Percentiles rank a stretch among this genome's conserved stretches.
Conservation (phyloP, 1,284 basidiomycete species). For the Singerocomus rubriflavus region DNA sequence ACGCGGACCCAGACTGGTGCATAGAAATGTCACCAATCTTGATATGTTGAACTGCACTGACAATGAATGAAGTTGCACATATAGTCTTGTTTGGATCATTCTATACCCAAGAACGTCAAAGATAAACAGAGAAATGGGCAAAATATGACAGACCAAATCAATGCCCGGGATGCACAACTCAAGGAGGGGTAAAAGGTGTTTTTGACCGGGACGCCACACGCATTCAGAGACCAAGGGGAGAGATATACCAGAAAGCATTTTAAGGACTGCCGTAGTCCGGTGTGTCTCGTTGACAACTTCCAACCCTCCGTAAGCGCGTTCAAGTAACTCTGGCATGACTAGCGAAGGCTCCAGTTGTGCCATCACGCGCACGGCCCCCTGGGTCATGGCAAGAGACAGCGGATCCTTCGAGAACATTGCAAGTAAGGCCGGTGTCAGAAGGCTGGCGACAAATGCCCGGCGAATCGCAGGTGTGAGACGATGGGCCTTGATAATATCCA, state of each 20-base stretch:
- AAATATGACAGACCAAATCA: slow-evolving; percentile 58
- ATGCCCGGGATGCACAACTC: slow-evolving; percentile 92
- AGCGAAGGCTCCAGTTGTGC: slow-evolving; percentile 83
- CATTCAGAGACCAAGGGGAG: slow-evolving; percentile 77
- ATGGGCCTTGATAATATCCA: slow-evolving; percentile 45
- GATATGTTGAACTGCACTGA: slow-evolving; percentile 75
- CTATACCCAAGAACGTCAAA: slow-evolving; percentile 35
- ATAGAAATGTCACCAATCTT: slow-evolving; percentile 79
- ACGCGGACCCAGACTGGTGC: slow-evolving; percentile 50
- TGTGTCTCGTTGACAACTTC: slow-evolving; percentile 96
- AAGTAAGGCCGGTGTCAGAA: slow-evolving; percentile 87
- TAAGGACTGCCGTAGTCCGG: slow-evolving; percentile 87
- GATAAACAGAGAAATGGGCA: background rate
- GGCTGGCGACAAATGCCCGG: slow-evolving; percentile 75
- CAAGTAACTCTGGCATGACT: slow-evolving; percentile 90
- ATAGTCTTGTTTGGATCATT: slow-evolving; percentile 94
- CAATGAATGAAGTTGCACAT: slow-evolving; percentile 77
- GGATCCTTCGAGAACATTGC: slow-evolving; percentile 95
- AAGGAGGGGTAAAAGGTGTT: slow-evolving; percentile 84
- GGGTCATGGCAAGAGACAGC: slow-evolving; percentile 63
- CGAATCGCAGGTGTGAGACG: slow-evolving; percentile 84
- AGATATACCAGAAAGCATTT: slow-evolving; percentile 80
- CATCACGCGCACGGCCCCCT: slow-evolving; percentile 69
- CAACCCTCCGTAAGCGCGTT: slow-evolving; percentile 87
- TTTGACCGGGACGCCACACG: slow-evolving; percentile 84